These are phyloP conservation scores for Candida easanensis DNA, from an alignment of 805 yeast genomes.

Conservation along the genomic window DNA sequence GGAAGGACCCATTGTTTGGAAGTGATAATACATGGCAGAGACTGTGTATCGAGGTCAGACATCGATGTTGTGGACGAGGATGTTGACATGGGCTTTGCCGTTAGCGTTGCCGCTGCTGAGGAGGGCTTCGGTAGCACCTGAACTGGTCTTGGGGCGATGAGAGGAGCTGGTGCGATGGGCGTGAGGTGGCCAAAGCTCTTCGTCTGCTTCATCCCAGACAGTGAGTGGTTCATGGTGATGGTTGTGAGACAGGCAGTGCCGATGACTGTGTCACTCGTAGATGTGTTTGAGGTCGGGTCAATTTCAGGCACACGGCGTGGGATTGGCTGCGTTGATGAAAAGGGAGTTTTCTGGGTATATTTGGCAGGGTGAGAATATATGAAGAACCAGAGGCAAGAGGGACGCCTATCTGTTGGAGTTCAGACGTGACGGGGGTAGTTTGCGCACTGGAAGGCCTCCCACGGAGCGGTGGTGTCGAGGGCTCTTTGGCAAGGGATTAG, in stretches of 20 bases:
- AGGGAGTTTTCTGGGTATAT: background rate
- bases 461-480: too few relatives aligned
- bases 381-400: too few relatives aligned
- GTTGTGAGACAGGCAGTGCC: background rate
- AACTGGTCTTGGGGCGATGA: slow-evolving; percentile 21
- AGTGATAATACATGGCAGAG: slow-evolving; percentile 34
- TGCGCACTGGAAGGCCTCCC: too few relatives aligned
- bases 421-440: too few relatives aligned
- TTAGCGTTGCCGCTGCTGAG: slow-evolving; percentile 1
- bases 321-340: background rate
- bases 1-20: slow-evolving; percentile 82
- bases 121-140: slow-evolving; percentile 23
- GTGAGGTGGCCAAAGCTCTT: slow-evolving; percentile 14
- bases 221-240: slow-evolving; percentile 12
- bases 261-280: background rate
- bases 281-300: background rate
- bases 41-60: slow-evolving; percentile 2
- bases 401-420: too few relatives aligned
- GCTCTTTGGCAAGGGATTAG: too few relatives aligned
- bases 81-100: slow-evolving; percentile 5
- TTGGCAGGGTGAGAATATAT: background rate
- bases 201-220: slow-evolving; percentile 14
- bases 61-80: slow-evolving; percentile 1
- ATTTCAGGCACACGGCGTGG: background rate
- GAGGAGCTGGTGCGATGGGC: slow-evolving; percentile 21